These are phyloP conservation scores for Phytopythium sindhum DNA, from an alignment of 352 stramenopile species.

Conservation along the genomic window DNA sequence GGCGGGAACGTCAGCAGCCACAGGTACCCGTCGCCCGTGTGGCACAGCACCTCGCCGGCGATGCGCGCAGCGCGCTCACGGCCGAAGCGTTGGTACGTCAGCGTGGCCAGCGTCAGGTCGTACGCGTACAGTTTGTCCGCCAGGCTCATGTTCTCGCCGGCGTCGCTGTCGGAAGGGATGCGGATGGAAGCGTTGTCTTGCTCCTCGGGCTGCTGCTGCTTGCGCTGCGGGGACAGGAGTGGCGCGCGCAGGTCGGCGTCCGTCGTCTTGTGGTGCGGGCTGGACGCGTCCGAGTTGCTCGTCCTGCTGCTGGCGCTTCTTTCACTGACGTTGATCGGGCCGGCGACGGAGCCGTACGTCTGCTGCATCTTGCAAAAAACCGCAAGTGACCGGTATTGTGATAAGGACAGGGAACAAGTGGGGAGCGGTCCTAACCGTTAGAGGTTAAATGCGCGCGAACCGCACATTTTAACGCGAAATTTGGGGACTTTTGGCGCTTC, in stretches of 20 bases:
- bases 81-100: constrained; percentile 66
- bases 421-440: not conserved
- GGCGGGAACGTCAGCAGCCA: constrained; percentile 47
- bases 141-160: constrained; percentile 38
- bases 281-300: not conserved
- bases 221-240: not conserved
- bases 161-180: not conserved
- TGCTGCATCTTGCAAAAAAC: not conserved
- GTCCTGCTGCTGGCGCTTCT: not conserved
- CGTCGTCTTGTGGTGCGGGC: not conserved
- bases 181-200: not conserved
- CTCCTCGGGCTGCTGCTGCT: not conserved
- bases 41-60: constrained; percentile 74
- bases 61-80: constrained; percentile 33
- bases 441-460: not conserved
- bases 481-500: too few relatives aligned
- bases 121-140: constrained; percentile 65
- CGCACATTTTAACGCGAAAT: too few relatives aligned
- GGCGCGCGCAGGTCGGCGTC: not conserved
- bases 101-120: constrained; percentile 72
- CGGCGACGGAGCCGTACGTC: not conserved
- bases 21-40: constrained; percentile 81
- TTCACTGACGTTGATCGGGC: not conserved
- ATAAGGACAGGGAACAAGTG: not conserved
- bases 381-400: constrained; percentile 1